Percentiles rank a stretch among this genome's conserved stretches.
Conservation (phyloP, 495 filamentous ascomycete genomes). For the Annulohypoxylon stygium region DNA sequence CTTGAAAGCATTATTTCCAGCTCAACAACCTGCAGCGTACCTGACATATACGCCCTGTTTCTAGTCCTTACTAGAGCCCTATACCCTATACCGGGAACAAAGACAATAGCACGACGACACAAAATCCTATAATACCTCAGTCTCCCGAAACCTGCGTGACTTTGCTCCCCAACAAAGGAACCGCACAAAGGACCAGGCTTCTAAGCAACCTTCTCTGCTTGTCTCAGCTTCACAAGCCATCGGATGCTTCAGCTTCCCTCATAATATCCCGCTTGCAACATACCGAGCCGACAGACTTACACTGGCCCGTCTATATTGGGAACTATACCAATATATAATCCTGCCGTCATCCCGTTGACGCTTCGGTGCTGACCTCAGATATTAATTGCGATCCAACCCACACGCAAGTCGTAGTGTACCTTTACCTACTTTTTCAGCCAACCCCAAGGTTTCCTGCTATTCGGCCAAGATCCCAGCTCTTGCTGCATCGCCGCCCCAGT, state of each 20-base stretch:
- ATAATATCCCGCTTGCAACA: conserved; percentile 40
- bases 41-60: conserved; percentile 45
- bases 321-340: conserved; percentile 50
- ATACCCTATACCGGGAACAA: conserved; percentile 45
- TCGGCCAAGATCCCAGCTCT: conserved; percentile 52
- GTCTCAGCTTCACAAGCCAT: conserved; percentile 50
- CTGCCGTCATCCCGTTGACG: conserved; percentile 52
- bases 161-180: conserved; percentile 42
- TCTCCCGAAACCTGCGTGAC: conserved; percentile 53
- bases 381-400: conserved; percentile 48
- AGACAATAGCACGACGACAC: conserved; percentile 45
- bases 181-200: conserved; percentile 43
- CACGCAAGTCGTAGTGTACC: conserved; percentile 34
- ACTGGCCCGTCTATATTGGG: conserved; percentile 42
- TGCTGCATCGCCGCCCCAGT: conserved; percentile 54
- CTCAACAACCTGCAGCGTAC: conserved; percentile 47
- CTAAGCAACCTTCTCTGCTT: conserved; percentile 51
- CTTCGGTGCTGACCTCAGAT: conserved; percentile 56
- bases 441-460: conserved; percentile 47
- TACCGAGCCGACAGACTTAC: conserved; percentile 30
- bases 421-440: conserved; percentile 30
- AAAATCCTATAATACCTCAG: conserved; percentile 50
- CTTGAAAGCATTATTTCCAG: conserved; percentile 33
- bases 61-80: conserved; percentile 44
- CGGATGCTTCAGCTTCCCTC: conserved; percentile 47